phyloP scores from a whole-genome alignment of 2,329 filamentous ascomycete genomes.

The Elsinoe perseae region DNA sequence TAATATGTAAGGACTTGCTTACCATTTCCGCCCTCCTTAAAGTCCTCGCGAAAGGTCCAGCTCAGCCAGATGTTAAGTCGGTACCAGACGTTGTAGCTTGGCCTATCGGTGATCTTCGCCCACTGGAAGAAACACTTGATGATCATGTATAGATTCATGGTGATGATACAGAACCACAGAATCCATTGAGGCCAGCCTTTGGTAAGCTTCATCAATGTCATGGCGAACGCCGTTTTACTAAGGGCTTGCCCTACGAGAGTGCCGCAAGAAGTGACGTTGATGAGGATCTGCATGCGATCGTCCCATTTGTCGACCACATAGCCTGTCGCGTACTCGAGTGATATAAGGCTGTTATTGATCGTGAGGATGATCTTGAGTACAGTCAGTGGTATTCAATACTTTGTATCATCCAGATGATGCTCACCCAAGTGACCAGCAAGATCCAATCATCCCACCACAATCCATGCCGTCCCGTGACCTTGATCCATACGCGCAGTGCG shows the following conservation, averaged over 20 bases:
- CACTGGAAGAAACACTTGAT: slow-evolving; percentile 44
- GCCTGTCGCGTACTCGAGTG: slow-evolving; percentile 42
- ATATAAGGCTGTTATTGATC: slow-evolving; percentile 41
- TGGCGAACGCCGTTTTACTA: slow-evolving; percentile 35
- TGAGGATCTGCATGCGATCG: slow-evolving; percentile 47
- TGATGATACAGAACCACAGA: slow-evolving; percentile 44
- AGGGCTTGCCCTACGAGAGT: slow-evolving; percentile 33
- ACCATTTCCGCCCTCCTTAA: slow-evolving; percentile 48
- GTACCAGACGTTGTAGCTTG: slow-evolving; percentile 42
- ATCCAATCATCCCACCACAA: slow-evolving; percentile 37
- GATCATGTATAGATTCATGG: slow-evolving; percentile 45
- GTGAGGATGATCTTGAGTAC: slow-evolving; percentile 34
- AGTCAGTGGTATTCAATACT: slow-evolving; percentile 11
- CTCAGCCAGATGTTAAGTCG: slow-evolving; percentile 41
- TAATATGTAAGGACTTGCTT: slow-evolving; percentile 22
- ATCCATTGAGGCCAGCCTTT: slow-evolving; percentile 29
- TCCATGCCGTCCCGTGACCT: slow-evolving; percentile 32
- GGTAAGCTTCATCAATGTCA: slow-evolving; percentile 37
- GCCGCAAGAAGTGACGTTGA: slow-evolving; percentile 38
- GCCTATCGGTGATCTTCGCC: slow-evolving; percentile 40
- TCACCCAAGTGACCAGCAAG: slow-evolving; percentile 32
- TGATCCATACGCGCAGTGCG: slow-evolving; percentile 31
- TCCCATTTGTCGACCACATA: slow-evolving; percentile 44
- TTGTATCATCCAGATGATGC: slow-evolving; percentile 15
- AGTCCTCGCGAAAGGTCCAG: slow-evolving; percentile 34